phyloP scores from a whole-genome alignment of 495 filamentous ascomycete species.

The Amniculicola lignicola region DNA sequence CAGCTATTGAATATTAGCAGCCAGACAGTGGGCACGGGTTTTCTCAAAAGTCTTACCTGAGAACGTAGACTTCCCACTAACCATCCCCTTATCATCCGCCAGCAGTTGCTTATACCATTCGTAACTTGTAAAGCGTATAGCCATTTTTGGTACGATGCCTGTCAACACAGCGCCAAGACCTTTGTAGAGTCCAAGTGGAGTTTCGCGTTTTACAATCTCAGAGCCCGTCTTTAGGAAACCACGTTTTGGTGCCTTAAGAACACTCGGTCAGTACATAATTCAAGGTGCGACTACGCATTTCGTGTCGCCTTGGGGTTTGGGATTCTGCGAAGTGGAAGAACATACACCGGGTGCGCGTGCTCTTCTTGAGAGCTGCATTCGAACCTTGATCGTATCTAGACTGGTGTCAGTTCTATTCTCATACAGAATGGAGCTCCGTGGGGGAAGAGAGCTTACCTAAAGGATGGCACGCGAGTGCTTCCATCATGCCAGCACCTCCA shows the following conservation, averaged over 20 bases:
- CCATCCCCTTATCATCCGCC: slow-evolving; percentile 60
- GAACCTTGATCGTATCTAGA: slow-evolving; percentile 93
- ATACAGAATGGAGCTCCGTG: neutral
- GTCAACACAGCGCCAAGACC: slow-evolving; percentile 93
- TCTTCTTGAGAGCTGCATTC: slow-evolving; percentile 95
- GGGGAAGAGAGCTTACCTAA: slow-evolving; percentile 59
- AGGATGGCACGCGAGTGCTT: slow-evolving; percentile 94
- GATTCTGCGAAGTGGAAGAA: slow-evolving; percentile 17
- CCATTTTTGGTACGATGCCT: slow-evolving; percentile 99
- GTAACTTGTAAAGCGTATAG: slow-evolving; percentile 96
- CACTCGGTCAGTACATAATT: slow-evolving; percentile 1
- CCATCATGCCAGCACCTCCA: slow-evolving; percentile 98
- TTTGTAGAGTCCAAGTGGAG: slow-evolving; percentile 90
- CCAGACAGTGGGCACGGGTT: too few species aligned
- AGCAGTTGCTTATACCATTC: slow-evolving; percentile 88
- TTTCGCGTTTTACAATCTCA: slow-evolving; percentile 87
- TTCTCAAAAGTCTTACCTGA: slow-evolving; percentile 67
- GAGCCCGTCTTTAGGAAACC: slow-evolving; percentile 84
- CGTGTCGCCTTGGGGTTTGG: too few species aligned
- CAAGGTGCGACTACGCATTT: neutral
- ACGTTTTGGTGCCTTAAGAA: slow-evolving; percentile 64
- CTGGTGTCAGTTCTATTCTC: slow-evolving; percentile 2
- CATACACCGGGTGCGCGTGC: slow-evolving; percentile 75
- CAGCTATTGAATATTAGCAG: slow-evolving; percentile 52
- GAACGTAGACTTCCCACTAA: slow-evolving; percentile 78